These are phyloP conservation scores for Aspergillus chevalieri DNA, from an alignment of 2,329 filamentous ascomycete species.

Conservation along the genomic window DNA sequence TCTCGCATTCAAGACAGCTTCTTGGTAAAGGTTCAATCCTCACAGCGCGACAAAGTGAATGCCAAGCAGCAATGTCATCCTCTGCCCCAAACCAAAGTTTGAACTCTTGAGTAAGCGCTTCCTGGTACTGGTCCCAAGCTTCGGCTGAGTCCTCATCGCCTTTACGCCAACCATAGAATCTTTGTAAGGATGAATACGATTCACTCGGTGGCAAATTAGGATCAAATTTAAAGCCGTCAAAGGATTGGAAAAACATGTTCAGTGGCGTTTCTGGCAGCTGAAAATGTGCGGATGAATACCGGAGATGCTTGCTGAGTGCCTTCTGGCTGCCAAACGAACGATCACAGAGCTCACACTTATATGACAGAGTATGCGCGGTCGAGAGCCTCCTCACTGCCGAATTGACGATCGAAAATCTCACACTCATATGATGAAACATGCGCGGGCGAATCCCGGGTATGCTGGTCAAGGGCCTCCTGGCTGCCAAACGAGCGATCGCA, in stretches of 20 bases:
- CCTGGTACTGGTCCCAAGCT: conserved; percentile 5
- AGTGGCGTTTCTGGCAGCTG: not conserved
- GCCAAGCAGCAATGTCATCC: conserved; percentile 6
- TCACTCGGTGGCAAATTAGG: not conserved
- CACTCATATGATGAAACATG: not conserved
- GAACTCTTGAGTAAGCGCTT: conserved; percentile 7
- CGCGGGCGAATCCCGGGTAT: not conserved
- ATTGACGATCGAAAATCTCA: not conserved
- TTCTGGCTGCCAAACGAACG: not conserved
- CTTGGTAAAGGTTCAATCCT: conserved; percentile 6
- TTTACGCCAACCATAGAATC: not conserved
- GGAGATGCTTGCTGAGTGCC: not conserved
- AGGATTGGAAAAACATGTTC: not conserved
- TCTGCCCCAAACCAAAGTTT: conserved; percentile 10
- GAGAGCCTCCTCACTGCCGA: too few species aligned
- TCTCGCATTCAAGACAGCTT: conserved; percentile 1
- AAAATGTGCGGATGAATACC: not conserved
- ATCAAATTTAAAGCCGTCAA: not conserved
- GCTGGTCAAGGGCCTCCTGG: not conserved
- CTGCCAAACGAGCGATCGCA: not conserved
- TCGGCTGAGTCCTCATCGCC: not conserved
- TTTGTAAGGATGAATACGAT: not conserved
- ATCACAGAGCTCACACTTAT: not conserved
- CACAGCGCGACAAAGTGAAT: conserved; percentile 9
- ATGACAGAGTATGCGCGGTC: too few species aligned